Evolutionary conservation across 305 asterid species (phyloP).

Genomic region (Fraxinus sp.): DNA sequence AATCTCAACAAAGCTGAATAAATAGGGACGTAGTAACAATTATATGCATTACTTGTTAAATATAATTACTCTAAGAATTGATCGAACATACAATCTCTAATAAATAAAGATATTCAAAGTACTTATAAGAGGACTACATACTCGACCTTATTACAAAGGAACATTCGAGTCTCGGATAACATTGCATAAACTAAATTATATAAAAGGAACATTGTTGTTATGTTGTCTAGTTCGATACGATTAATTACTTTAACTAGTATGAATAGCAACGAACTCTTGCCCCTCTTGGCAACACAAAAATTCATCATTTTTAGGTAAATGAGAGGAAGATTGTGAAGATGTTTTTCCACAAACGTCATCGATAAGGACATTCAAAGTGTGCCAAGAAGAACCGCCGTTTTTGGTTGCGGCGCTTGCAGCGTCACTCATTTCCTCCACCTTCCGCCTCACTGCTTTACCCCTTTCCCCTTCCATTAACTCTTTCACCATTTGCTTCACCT

Average conservation of each 20-base stretch:
- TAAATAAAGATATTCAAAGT: background rate
- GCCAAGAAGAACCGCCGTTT: slow-evolving; percentile 32
- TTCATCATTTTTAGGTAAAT: background rate
- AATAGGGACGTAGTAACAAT: too few species aligned
- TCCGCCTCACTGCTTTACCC: slow-evolving; percentile 23
- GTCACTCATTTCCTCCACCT: slow-evolving; percentile 21
- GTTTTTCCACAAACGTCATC: slow-evolving; percentile 1
- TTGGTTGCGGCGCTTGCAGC: slow-evolving; percentile 26
- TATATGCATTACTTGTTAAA: background rate
- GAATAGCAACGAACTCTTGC: background rate
- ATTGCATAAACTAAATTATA: too few species aligned
- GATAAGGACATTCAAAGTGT: slow-evolving; percentile 10
- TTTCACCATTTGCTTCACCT: slow-evolving; percentile 30
- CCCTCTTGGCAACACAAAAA: background rate
- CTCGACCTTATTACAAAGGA: background rate
- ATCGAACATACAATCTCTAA: background rate
- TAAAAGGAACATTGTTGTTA: too few species aligned
- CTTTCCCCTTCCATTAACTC: slow-evolving; percentile 33
- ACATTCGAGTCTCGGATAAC: background rate
- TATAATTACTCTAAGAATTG: background rate
- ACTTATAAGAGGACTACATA: background rate
- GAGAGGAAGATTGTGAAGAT: background rate
- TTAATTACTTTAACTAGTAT: background rate
- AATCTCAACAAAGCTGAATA: too few species aligned
- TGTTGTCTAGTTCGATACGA: background rate